These are phyloP conservation scores for Citrus mangshanensis DNA, from an alignment of 345 rosid genomes.

Conservation along the genomic window DNA sequence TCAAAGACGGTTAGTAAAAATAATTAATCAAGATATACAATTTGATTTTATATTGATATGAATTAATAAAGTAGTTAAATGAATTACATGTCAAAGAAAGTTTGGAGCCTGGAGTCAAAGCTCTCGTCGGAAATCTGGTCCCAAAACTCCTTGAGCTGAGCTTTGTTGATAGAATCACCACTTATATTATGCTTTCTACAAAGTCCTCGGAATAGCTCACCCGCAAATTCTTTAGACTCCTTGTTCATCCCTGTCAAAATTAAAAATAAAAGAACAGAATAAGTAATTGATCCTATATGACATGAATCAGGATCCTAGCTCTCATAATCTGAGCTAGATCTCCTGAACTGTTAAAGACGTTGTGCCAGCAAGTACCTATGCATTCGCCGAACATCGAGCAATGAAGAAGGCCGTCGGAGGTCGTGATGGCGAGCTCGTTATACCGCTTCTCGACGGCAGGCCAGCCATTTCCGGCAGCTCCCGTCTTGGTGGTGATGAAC, in stretches of 20 bases:
- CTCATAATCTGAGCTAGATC: no score
- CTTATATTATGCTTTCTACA: slow-evolving; percentile 57
- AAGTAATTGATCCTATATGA: not conserved
- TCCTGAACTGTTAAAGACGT: no score
- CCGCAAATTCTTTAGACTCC: slow-evolving; percentile 85
- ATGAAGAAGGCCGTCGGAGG: slow-evolving; percentile 50
- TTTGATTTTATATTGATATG: not conserved
- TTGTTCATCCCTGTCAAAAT: slow-evolving; percentile 63
- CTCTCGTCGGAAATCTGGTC: slow-evolving; percentile 81
- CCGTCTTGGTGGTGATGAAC: slow-evolving; percentile 66
- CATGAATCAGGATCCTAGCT: no score
- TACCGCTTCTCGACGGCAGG: slow-evolving; percentile 64
- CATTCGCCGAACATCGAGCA: slow-evolving; percentile 73
- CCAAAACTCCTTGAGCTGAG: slow-evolving; percentile 69
- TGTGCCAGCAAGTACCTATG: slow-evolving; percentile 42
- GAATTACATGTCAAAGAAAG: slow-evolving; percentile 81
- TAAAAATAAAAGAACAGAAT: not conserved
- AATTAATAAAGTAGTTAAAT: not conserved
- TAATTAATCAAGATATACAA: no score
- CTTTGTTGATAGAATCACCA: slow-evolving; percentile 65
- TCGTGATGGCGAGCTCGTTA: slow-evolving; percentile 46
- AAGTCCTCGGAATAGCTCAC: slow-evolving; percentile 67
- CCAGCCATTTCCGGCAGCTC: slow-evolving; percentile 50
- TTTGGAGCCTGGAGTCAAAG: slow-evolving; percentile 85
- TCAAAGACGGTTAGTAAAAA: not conserved